phyloP scores from a whole-genome alignment of 306 rosid genomes.

The Vicia sativa region DNA sequence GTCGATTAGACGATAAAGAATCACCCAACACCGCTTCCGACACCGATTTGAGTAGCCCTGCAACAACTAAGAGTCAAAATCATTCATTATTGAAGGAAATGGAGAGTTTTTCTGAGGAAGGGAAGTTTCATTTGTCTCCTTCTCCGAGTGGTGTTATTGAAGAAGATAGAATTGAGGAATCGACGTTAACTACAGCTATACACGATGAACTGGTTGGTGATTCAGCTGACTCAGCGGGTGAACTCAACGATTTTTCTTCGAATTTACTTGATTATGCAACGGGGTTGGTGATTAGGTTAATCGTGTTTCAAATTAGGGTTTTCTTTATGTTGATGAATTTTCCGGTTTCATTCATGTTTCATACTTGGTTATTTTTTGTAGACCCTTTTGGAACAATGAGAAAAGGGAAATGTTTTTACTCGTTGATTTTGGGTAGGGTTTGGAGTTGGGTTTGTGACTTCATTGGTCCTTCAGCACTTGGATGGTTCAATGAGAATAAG shows the following conservation, averaged over 20 bases:
- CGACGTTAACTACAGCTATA: slow-evolving; percentile 56
- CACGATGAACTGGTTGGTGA: slow-evolving; percentile 34
- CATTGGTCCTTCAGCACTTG: slow-evolving; percentile 42
- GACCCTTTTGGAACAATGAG: slow-evolving; percentile 60
- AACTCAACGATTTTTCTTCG: slow-evolving; percentile 41
- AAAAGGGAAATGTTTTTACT: slow-evolving; percentile 42
- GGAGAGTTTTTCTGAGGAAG: slow-evolving; percentile 35
- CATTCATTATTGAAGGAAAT: slow-evolving; percentile 40
- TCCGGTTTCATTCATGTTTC: slow-evolving; percentile 54
- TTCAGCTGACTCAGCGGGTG: slow-evolving; percentile 42
- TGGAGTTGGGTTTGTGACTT: slow-evolving; percentile 33
- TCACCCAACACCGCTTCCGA: slow-evolving; percentile 26
- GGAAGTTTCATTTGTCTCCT: slow-evolving; percentile 5
- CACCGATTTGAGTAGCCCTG: slow-evolving; percentile 9
- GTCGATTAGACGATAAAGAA: slow-evolving; percentile 29
- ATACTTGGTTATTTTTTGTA: slow-evolving; percentile 47
- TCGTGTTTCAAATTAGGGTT: slow-evolving; percentile 58
- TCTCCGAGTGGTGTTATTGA: slow-evolving; percentile 38
- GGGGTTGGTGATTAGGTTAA: slow-evolving; percentile 64
- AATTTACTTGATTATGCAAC: slow-evolving; percentile 51
- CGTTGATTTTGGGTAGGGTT: slow-evolving; percentile 30
- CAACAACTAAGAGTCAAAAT: slow-evolving; percentile 16
- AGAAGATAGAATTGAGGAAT: slow-evolving; percentile 48
- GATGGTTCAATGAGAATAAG: slow-evolving; percentile 51
- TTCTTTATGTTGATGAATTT: slow-evolving; percentile 52